Evolutionary conservation across 306 rosid species (phyloP), one percentile per base, ranked within the genome.

Genomic region (Medicago arabica): DNA sequence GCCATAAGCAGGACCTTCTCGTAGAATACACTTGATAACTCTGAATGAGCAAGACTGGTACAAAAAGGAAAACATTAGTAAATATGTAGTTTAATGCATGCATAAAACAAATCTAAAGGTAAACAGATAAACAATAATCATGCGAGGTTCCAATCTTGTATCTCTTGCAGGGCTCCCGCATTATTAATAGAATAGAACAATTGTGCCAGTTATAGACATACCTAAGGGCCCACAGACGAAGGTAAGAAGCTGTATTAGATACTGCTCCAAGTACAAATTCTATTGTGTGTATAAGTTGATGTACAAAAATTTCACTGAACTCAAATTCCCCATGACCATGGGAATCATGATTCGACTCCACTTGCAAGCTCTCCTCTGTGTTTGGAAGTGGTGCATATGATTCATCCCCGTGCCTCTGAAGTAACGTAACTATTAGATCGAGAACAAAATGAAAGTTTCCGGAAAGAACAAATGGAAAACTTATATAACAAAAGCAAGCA

Each of bases 221-320:
- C 98, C 98, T 95, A 31, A 95, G 90, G 66, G 97, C 98, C 98
- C 98, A 95, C 17, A 95, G 91, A 75, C 98, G 95, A 84, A 93
- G 98, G 85, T 93, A 93, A 9, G 98, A 93, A 82, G 98, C 98
- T 43, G 98, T 93, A 65, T 93, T 93, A 68, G 98, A 93, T 61
- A 93, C 95, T 38, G 98, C 96, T 75, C 97, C 98, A 63, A 93
- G 96, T 21, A 93, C 98, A 80, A 93, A 93, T 75, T 93, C 98
- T 66, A 93, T 93, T 66, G 98, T 89, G 85, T 93, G 98, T 69
- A 93, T 93, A 58, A 93, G 94, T 84, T 93, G 98, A 81, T 93
- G 98, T 31, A 93, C 98, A 43, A 93, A 86, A 83, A 93, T 67
- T 87, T 93, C 98, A 81, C 98, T 88, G 68, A 93, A 87, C 76